These are phyloP conservation scores for Quillaja saponaria DNA, from an alignment of 306 rosid genomes.

Conservation along the genomic window DNA sequence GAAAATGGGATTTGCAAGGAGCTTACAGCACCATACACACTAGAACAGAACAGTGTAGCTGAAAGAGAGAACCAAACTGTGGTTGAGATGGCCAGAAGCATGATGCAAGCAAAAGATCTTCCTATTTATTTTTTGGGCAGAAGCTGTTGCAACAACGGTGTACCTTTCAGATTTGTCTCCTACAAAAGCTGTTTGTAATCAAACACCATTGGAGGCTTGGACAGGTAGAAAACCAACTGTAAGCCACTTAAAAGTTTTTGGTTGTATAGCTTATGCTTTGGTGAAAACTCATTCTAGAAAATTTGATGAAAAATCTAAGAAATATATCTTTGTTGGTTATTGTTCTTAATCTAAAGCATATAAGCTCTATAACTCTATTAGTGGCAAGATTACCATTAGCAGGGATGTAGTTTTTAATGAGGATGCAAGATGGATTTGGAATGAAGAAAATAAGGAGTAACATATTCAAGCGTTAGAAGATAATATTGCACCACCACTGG, in stretches of 20 bases:
- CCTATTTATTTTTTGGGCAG: background rate
- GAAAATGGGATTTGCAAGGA: background rate
- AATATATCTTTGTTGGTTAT: background rate
- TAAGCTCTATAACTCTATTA: background rate
- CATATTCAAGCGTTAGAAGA: background rate
- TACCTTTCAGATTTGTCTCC: background rate
- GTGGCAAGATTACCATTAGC: background rate
- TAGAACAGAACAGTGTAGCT: background rate
- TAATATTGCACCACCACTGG: background rate
- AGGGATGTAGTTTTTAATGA: background rate
- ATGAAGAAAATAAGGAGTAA: no score
- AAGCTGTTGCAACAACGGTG: background rate
- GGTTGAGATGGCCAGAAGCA: background rate
- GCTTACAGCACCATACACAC: background rate
- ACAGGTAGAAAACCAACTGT: background rate
- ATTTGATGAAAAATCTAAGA: background rate
- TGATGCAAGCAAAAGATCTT: background rate
- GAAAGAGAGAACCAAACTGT: background rate
- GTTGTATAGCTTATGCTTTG: background rate
- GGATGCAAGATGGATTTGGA: background rate
- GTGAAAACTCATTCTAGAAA: background rate
- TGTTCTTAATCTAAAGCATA: background rate
- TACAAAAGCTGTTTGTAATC: background rate
- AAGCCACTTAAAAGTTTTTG: background rate
- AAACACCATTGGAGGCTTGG: background rate